Percentiles rank a stretch among this genome's conserved stretches.
Evolutionary conservation across 495 filamentous ascomycete species (phyloP).

Genomic region (Neurospora sp.): DNA sequence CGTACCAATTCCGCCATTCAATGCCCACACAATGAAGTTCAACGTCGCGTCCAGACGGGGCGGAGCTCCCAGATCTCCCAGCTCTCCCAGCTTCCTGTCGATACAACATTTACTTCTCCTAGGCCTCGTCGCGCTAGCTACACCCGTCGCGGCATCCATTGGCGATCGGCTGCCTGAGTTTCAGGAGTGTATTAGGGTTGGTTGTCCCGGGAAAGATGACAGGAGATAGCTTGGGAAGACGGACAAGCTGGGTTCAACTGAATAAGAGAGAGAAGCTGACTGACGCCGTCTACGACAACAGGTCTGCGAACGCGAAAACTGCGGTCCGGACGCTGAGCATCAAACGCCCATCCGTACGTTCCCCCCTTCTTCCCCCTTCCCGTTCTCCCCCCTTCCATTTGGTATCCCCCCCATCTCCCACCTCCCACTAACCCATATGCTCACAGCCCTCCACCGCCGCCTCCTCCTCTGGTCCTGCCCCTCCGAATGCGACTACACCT

Average conservation of each 20-base stretch:
- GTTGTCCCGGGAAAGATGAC: too few species aligned
- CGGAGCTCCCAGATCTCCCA: background rate
- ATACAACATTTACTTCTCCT: conserved; percentile 21
- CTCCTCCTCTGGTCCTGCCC: conserved; percentile 75
- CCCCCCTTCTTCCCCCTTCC: background rate
- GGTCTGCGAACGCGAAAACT: conserved; percentile 78
- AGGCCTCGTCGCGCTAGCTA: conserved; percentile 34
- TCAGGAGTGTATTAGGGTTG: conserved; percentile 73
- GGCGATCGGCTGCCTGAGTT: conserved; percentile 90
- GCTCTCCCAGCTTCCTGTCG: background rate
- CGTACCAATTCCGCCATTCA: background rate
- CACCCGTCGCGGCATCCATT: conserved; percentile 53
- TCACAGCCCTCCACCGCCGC: conserved; percentile 46
- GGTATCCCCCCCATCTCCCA: too few species aligned
- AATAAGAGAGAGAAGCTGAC: conserved; percentile 1
- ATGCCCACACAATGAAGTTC: background rate
- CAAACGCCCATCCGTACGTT: conserved; percentile 44
- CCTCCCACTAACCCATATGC: too few species aligned
- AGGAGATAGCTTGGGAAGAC: too few species aligned
- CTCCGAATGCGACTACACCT: conserved; percentile 93
- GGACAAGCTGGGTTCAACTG: too few species aligned
- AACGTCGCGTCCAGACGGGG: background rate
- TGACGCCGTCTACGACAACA: conserved; percentile 26
- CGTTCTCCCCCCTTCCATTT: background rate
- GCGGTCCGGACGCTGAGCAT: conserved; percentile 35